A percentile compares a stretch with the other conserved stretches of the same genome.
phyloP scores from a whole-genome alignment of 2,329 filamentous ascomycete genomes.

The Aspergillus versicolor region DNA sequence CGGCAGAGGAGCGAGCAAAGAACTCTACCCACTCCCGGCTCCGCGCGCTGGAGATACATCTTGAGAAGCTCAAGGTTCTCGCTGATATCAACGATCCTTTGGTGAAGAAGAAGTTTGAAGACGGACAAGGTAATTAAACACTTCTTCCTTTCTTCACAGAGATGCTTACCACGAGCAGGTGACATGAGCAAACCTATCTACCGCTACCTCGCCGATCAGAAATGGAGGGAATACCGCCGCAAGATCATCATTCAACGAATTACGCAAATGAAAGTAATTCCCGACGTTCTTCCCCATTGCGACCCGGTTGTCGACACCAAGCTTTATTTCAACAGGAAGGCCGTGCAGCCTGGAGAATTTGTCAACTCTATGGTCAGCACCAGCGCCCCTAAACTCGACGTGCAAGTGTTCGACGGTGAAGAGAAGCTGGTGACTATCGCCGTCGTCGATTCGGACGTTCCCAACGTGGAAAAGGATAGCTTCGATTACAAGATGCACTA shows the following conservation, averaged over 20 bases:
- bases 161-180: slow-evolving; percentile 51
- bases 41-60: slow-evolving; percentile 65
- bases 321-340: slow-evolving; percentile 71
- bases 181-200: slow-evolving; percentile 98
- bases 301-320: slow-evolving; percentile 77
- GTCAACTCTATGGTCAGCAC: slow-evolving; percentile 75
- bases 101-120: slow-evolving; percentile 91
- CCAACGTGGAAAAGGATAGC: slow-evolving; percentile 69
- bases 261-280: slow-evolving; percentile 79
- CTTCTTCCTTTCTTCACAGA: slow-evolving; percentile 15
- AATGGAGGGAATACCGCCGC: slow-evolving; percentile 83
- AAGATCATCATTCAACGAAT: slow-evolving; percentile 82
- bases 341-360: slow-evolving; percentile 73
- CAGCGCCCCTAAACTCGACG: slow-evolving; percentile 68
- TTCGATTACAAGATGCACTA: slow-evolving; percentile 86
- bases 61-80: slow-evolving; percentile 80
- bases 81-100: slow-evolving; percentile 94
- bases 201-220: slow-evolving; percentile 78
- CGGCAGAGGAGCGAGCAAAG: slow-evolving; percentile 63
- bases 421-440: slow-evolving; percentile 80
- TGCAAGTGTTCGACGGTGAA: slow-evolving; percentile 82
- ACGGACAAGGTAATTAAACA: slow-evolving; percentile 67
- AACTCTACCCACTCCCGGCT: slow-evolving; percentile 65
- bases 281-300: slow-evolving; percentile 80
- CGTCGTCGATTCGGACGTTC: slow-evolving; percentile 88